Evolutionary conservation across 148 eudicot species (phyloP), one percentile per base, ranked within the genome.

Genomic region (Vaccinium myrtillus): DNA sequence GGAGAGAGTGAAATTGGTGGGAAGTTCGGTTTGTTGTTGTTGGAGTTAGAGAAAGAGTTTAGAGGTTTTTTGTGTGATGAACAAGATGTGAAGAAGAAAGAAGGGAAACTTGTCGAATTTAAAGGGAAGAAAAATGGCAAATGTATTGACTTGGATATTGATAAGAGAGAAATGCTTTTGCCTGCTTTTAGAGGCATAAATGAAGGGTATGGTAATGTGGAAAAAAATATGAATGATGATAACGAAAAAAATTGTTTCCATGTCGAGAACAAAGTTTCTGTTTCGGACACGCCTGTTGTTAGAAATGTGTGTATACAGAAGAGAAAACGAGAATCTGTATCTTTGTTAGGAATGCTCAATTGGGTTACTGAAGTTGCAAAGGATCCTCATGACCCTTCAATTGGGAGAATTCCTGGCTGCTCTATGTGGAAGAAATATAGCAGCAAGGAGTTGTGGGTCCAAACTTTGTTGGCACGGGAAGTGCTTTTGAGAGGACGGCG

Each of bases 311-410:
- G 6, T 86, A 77, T 86, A 85, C 87, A 89, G 51, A 94, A 94
- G 93, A 91, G 97, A 86, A 93, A 92, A 79, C 88, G 92, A 81
- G 90, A 90, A 56, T 70, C 86, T 67, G 70, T 70, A 48, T 82
- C 83, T 76, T 87, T 82, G 71, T 61, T 83, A 25, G 92, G 74
- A 87, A 92, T 90, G 93, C 87, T 96, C 84, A 79, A 84, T 77
- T 96, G 99, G 99, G 75, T 94, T 81, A 83, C 19, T 46, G 69
- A 91, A 63, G 90, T 86, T 58, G 94, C 99, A 15, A 92, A 88
- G 81, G 84, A 86, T 85, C 88, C 98, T 74, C 61, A 85, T 85
- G 85, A 91, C 84, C 85, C 85, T 49, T 85, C 90, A 76, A 84
- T 87, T 21, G 92, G 92, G 85, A 75, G 23, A 39, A 15, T 83